Percentiles rank a stretch among this genome's conserved stretches.
phyloP scores from a whole-genome alignment of 495 filamentous ascomycete genomes.

The Xylaria sp. region DNA sequence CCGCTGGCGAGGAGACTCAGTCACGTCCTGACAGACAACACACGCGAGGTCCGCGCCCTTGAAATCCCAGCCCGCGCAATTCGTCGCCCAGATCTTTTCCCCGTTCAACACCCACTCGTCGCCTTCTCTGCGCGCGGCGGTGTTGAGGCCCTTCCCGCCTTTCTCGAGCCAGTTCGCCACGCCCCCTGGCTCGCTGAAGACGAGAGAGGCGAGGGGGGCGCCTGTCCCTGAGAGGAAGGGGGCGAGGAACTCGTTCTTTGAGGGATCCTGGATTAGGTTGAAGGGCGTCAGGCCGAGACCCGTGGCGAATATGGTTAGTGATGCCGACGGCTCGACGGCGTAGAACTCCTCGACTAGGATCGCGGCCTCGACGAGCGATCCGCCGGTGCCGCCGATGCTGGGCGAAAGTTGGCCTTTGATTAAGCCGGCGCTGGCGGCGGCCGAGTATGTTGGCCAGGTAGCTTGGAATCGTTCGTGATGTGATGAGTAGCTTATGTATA shows the following conservation, averaged over 20 bases:
- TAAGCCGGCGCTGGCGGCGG: conserved; percentile 29
- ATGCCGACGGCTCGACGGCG: conserved; percentile 53
- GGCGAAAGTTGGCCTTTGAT: conserved; percentile 56
- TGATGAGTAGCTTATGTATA: neutral
- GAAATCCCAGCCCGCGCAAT: conserved; percentile 60
- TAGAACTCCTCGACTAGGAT: conserved; percentile 63
- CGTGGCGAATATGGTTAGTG: conserved; percentile 60
- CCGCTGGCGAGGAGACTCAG: conserved; percentile 28
- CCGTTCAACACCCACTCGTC: conserved; percentile 63
- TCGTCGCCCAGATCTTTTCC: conserved; percentile 67
- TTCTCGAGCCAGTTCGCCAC: conserved; percentile 61
- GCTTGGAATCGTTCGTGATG: neutral
- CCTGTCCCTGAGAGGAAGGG: conserved; percentile 50
- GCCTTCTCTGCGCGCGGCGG: conserved; percentile 56
- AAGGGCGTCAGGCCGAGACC: conserved; percentile 59
- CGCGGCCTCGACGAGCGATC: conserved; percentile 52
- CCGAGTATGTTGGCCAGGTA: neutral
- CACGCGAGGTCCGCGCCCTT: conserved; percentile 60
- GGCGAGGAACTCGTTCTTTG: conserved; percentile 34
- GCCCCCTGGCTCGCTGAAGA: conserved; percentile 59
- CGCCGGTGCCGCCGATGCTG: conserved; percentile 51
- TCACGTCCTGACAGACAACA: conserved; percentile 57
- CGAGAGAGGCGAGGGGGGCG: conserved; percentile 55
- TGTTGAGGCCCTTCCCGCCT: conserved; percentile 55
- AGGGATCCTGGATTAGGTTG: conserved; percentile 24